Evolutionary conservation across 305 asterid genomes (phyloP).

Genomic region (Andrographis paniculata): DNA sequence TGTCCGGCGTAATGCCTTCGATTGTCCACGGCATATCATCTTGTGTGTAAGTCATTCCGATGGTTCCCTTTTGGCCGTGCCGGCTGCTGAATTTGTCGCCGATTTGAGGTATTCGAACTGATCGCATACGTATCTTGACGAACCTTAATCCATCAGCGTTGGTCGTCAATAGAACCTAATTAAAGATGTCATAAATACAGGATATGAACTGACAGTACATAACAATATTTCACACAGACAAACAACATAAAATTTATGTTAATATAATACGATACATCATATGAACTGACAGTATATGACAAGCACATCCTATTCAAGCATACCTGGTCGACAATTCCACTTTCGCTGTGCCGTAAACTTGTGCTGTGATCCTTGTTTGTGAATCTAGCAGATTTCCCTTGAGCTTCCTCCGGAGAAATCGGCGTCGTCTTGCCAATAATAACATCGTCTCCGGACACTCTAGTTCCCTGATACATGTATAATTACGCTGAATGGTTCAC

Average conservation of each 20-base stretch:
- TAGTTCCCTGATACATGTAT: constrained; percentile 38
- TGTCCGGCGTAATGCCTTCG: constrained; percentile 92
- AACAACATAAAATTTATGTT: too few relatives aligned
- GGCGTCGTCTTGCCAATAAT: constrained; percentile 99
- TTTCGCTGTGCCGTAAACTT: constrained; percentile 92
- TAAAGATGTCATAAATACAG: too few relatives aligned
- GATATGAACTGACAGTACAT: too few relatives aligned
- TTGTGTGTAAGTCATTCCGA: constrained; percentile 96
- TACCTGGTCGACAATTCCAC: constrained; percentile 94
- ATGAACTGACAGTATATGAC: too few relatives aligned
- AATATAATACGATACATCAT: too few relatives aligned
- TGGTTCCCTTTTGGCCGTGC: constrained; percentile 97
- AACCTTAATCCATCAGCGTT: constrained; percentile 94
- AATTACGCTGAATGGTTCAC: too few relatives aligned
- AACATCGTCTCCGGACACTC: constrained; percentile 94
- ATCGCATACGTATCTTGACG: constrained; percentile 92
- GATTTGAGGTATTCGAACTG: constrained; percentile 92
- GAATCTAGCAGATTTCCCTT: constrained; percentile 77
- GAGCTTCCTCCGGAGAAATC: constrained; percentile 72
- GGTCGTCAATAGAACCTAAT: constrained; percentile 47
- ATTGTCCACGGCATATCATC: constrained; percentile 98
- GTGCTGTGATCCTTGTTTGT: constrained; percentile 96
- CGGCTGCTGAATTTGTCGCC: constrained; percentile 96
- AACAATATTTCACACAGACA: too few relatives aligned
- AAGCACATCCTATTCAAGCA: too few relatives aligned